Base-by-base conservation (phyloP, 768 basidiomycete species). In the Termitomyces heimii region DNA sequence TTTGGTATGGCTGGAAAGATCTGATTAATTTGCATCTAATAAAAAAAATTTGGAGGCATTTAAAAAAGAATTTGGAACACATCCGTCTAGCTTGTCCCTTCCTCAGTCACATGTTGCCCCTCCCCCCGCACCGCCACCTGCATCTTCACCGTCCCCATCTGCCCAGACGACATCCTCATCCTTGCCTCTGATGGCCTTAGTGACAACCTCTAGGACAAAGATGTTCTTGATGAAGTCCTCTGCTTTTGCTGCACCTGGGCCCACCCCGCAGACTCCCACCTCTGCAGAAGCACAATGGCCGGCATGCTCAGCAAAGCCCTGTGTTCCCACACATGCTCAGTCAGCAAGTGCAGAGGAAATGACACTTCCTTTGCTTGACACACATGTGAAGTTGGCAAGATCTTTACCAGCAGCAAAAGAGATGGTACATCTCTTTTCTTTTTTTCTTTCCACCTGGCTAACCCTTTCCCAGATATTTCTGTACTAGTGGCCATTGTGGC, bases 121-220 rank as follows among this genome's bases (percentile, higher is more conserved):
- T 62, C 62, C 1, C 70, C 65, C 66, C 63, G 66, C n/a, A 65
- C 77, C 20, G 81, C 90, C 49, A 89, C 91, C 2, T 85, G 85
- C 57, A 72, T 85, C 5, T 82, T 87, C 62, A 82, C 82, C 0
- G 73, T 92, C 0, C 88, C 87, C 24, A 88, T 91, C 3, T 75
- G 76, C 59, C 77, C 79, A 22, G 82, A 88, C 56, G 89, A 91
- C 58, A 86, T 92, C 53, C 79, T 94, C 55, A 87, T 94, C 60
- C 81, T 94, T 39, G 86, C 89, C 0, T 83, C 81, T 20, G 92
- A 94, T 63, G 92, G 92, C 1, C 73, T 94, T 49, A 83, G 84
- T 60, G 92, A 94, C 69, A 94, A 94, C 65, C 73, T 94, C 24
- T 94, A 92, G 88, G 91, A 93, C 63, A 85, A 87, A 63, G 92